These are phyloP conservation scores for Salix brachista DNA, from an alignment of 345 rosid genomes.

Conservation along the genomic window DNA sequence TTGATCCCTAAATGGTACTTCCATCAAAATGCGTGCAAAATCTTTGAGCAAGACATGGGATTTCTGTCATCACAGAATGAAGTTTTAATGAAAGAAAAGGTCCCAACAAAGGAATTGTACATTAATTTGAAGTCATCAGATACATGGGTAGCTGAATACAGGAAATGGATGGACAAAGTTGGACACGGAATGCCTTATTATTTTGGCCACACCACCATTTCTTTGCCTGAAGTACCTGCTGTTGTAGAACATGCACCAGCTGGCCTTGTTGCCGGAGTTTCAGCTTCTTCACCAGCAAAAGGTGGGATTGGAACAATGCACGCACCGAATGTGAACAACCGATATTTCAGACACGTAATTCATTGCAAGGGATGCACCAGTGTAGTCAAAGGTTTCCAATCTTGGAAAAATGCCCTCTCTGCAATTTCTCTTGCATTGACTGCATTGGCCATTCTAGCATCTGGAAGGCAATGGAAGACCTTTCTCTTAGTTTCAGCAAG, in stretches of 20 bases:
- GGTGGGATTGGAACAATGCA: conserved; percentile 74
- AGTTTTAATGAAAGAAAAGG: conserved; percentile 68
- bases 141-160: conserved; percentile 84
- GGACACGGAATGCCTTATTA: conserved; percentile 98
- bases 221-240: conserved; percentile 63
- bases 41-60: conserved; percentile 96
- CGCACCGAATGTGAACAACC: conserved; percentile 72
- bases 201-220: conserved; percentile 72
- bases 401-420: conserved; percentile 59
- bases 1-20: conserved; percentile 74
- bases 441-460: conserved; percentile 60
- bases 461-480: conserved; percentile 71
- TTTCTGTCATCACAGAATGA: conserved; percentile 87
- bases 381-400: conserved; percentile 46
- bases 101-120: conserved; percentile 78
- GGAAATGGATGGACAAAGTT: conserved; percentile 97
- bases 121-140: conserved; percentile 74
- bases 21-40: conserved; percentile 82
- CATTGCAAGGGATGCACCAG: conserved; percentile 81
- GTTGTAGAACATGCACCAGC: conserved; percentile 92
- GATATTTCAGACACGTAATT: conserved; percentile 79
- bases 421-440: conserved; percentile 42
- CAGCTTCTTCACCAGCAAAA: conserved; percentile 75
- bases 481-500: conserved; percentile 50
- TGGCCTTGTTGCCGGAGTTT: conserved; percentile 62